These are phyloP conservation scores for Magnaporthiopsis poae DNA, from an alignment of 2,329 filamentous ascomycete genomes.

Conservation along the genomic window DNA sequence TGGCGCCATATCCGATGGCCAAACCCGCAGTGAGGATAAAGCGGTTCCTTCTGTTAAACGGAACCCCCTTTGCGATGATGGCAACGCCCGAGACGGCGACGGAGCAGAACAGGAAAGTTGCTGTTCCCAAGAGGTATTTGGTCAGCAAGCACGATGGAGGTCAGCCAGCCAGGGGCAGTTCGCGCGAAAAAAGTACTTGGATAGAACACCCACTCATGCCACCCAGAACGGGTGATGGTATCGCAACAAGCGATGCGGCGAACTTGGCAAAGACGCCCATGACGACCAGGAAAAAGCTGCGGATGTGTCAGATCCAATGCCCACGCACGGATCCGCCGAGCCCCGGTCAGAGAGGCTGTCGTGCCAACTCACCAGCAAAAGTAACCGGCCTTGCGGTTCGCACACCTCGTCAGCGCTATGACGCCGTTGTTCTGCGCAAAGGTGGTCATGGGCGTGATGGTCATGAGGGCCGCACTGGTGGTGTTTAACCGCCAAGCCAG, in stretches of 20 bases:
- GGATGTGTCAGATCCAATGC: background rate
- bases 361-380: constrained; percentile 46
- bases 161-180: background rate
- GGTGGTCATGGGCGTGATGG: constrained; percentile 68
- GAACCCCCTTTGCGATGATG: constrained; percentile 59
- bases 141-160: background rate
- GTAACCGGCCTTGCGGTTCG: constrained; percentile 71
- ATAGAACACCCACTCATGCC: constrained; percentile 38
- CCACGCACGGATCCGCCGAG: background rate
- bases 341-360: too few species aligned
- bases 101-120: constrained; percentile 69
- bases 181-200: background rate
- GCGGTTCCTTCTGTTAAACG: constrained; percentile 68
- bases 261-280: constrained; percentile 81
- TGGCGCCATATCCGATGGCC: constrained; percentile 62
- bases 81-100: constrained; percentile 70
- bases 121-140: background rate
- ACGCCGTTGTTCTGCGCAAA: constrained; percentile 82
- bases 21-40: constrained; percentile 73
- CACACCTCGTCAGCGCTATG: constrained; percentile 71
- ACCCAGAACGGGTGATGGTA: constrained; percentile 56
- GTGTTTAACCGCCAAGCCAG: background rate
- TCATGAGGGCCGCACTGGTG: constrained; percentile 55
- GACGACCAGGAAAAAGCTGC: constrained; percentile 59
- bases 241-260: constrained; percentile 66